Evolutionary conservation across 805 yeast species (phyloP).

Genomic region (Lachancea nothofagi): DNA sequence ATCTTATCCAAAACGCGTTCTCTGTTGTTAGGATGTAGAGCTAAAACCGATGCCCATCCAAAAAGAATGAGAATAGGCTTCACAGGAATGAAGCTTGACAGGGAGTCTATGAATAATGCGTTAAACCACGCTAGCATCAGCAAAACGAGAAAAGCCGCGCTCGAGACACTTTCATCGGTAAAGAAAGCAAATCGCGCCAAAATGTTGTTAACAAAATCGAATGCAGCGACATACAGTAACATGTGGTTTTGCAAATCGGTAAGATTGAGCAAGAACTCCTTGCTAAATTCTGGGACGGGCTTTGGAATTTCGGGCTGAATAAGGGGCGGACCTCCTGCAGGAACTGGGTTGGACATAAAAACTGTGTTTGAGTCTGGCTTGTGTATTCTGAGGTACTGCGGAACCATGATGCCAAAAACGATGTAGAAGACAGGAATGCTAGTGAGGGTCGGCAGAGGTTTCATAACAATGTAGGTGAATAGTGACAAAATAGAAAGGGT

Average conservation of each 20-base stretch:
- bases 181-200: slow-evolving; percentile 58
- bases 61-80: slow-evolving; percentile 33
- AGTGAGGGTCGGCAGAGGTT: slow-evolving; percentile 49
- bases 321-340: slow-evolving; percentile 49
- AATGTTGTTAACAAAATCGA: slow-evolving; percentile 49
- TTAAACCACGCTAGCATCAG: slow-evolving; percentile 31
- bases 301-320: slow-evolving; percentile 47
- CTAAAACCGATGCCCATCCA: slow-evolving; percentile 46
- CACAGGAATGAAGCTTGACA: slow-evolving; percentile 33
- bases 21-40: slow-evolving; percentile 52
- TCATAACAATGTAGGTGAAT: slow-evolving; percentile 48
- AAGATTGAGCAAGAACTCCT: slow-evolving; percentile 70
- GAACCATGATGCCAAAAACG: slow-evolving; percentile 54
- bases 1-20: slow-evolving; percentile 41
- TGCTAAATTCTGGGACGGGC: slow-evolving; percentile 72
- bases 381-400: slow-evolving; percentile 57
- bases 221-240: slow-evolving; percentile 55
- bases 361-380: slow-evolving; percentile 48
- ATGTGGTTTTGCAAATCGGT: slow-evolving; percentile 82
- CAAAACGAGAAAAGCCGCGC: slow-evolving; percentile 42
- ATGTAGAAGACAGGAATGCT: slow-evolving; percentile 52
- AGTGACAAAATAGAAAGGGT: slow-evolving; percentile 54
- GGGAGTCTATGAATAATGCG: slow-evolving; percentile 28
- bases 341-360: slow-evolving; percentile 37
- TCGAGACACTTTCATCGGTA: slow-evolving; percentile 54